These are phyloP conservation scores for Leccinum obscurum DNA, from an alignment of 768 basidiomycete species.

Conservation along the genomic window DNA sequence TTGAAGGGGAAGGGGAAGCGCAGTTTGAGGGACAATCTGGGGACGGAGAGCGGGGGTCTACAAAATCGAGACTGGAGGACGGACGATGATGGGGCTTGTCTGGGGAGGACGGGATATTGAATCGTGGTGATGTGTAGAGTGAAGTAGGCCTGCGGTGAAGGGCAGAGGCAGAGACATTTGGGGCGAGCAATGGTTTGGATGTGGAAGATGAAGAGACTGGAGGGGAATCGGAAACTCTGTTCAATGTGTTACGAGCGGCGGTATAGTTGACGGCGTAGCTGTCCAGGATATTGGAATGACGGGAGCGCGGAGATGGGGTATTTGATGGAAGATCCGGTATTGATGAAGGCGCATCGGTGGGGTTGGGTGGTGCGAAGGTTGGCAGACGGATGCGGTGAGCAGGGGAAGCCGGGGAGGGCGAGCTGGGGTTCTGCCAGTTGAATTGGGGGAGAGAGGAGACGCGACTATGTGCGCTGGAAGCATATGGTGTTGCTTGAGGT, in stretches of 20 bases:
- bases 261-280: constrained; percentile 18
- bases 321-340: constrained; percentile 12
- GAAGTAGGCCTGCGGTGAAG: constrained; percentile 49
- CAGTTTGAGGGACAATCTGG: constrained; percentile 23
- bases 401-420: constrained; percentile 40
- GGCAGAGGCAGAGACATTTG: constrained; percentile 23
- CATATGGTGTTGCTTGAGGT: constrained; percentile 61
- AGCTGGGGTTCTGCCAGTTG: constrained; percentile 61
- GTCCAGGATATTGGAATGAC: constrained; percentile 43
- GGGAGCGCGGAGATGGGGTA: constrained; percentile 26
- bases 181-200: constrained; percentile 22
- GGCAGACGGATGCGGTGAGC: constrained; percentile 65
- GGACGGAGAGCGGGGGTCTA: constrained; percentile 16
- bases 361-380: constrained; percentile 31
- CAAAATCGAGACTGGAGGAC: constrained; percentile 23
- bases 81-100: constrained; percentile 24
- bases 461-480: constrained; percentile 75
- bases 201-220: constrained; percentile 21
- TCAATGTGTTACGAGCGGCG: constrained; percentile 22
- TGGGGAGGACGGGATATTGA: constrained; percentile 35
- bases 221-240: constrained; percentile 19
- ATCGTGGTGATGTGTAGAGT: constrained; percentile 40
- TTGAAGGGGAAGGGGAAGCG: constrained; percentile 35
- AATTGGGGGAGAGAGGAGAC: constrained; percentile 71
- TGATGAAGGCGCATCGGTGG: constrained; percentile 25